Conservation (phyloP, 768 basidiomycete genomes). For the Serendipita sp. region DNA sequence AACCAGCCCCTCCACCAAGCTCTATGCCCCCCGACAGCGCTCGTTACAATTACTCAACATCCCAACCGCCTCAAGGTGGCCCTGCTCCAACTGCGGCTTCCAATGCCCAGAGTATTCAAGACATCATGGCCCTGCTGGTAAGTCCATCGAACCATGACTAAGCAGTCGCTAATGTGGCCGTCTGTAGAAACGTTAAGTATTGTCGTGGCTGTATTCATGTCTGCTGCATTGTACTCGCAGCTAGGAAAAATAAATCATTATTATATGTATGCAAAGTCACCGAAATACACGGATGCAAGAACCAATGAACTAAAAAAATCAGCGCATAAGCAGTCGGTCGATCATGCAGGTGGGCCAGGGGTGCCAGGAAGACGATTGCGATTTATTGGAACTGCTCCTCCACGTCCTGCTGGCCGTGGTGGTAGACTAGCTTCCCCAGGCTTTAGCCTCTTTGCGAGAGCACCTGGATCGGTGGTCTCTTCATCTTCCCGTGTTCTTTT, state of each 20-base stretch:
- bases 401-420: background rate
- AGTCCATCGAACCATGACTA: background rate
- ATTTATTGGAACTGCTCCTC: background rate
- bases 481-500: slow-evolving; percentile 1
- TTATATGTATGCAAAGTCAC: background rate
- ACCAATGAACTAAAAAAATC: background rate
- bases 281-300: background rate
- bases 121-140: slow-evolving; percentile 5
- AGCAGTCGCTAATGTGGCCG: too few species aligned
- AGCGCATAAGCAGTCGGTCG: too few species aligned
- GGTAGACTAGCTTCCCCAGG: background rate
- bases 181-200: too few species aligned
- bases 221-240: too few species aligned
- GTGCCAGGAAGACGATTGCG: background rate
- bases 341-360: background rate
- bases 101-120: background rate
- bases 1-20: background rate
- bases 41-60: background rate
- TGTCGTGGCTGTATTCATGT: too few species aligned
- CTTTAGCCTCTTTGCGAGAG: background rate
- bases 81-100: background rate
- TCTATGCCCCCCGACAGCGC: background rate
- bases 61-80: background rate
- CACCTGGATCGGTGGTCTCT: background rate
- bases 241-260: background rate